These are phyloP conservation scores for Aureobasidium sp. DNA, from an alignment of 2,329 filamentous ascomycete species.

Conservation along the genomic window DNA sequence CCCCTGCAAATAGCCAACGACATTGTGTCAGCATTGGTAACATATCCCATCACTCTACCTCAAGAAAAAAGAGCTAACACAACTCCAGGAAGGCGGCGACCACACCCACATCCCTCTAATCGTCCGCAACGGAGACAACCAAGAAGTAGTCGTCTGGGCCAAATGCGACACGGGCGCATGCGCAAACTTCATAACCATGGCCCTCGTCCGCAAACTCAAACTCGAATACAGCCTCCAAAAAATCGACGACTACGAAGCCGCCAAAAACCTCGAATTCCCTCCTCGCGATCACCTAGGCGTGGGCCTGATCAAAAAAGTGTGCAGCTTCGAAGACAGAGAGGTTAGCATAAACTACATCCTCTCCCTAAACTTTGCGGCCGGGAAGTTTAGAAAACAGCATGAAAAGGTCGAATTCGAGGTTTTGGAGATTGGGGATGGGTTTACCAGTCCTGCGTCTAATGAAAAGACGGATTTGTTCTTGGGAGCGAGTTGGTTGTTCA, in stretches of 20 bases:
- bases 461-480: constrained; percentile 10
- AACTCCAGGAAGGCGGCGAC: constrained; percentile 16
- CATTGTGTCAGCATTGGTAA: constrained; percentile 14
- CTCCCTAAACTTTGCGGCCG: neutral
- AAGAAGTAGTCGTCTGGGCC: constrained; percentile 20
- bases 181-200: constrained; percentile 20
- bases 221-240: constrained; percentile 3
- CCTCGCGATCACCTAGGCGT: constrained; percentile 10
- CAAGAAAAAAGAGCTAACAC: neutral
- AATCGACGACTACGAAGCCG: neutral
- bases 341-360: constrained; percentile 4
- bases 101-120: constrained; percentile 20
- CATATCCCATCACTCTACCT: neutral
- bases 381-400: constrained; percentile 57
- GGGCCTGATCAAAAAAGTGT: constrained; percentile 6
- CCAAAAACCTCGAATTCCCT: neutral
- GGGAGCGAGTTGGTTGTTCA: constrained; percentile 13
- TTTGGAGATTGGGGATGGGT: constrained; percentile 10
- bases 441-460: neutral
- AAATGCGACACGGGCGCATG: constrained; percentile 23
- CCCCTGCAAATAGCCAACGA: constrained; percentile 20
- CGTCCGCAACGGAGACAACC: constrained; percentile 16
- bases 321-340: constrained; percentile 6
- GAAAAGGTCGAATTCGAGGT: constrained; percentile 52
- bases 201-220: constrained; percentile 7